phyloP scores from a whole-genome alignment of 345 rosid genomes.

The Arabis alpina region DNA sequence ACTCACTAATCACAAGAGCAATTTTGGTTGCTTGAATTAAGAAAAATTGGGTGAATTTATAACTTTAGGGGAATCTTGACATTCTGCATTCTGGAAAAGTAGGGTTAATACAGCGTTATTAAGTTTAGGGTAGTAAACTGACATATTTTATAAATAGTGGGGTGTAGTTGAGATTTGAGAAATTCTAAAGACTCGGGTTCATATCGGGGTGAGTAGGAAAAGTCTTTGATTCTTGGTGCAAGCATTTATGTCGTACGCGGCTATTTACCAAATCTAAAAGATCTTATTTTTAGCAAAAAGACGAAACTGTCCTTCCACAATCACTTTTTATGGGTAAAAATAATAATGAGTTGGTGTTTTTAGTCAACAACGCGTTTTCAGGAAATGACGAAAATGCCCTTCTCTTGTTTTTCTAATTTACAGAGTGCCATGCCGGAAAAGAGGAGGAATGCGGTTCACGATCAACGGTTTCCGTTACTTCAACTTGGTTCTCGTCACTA shows the following conservation, averaged over 20 bases:
- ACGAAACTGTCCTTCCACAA: constrained; percentile 40
- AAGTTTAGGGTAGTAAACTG: too few species aligned
- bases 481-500: constrained; percentile 63
- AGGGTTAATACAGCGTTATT: too few species aligned
- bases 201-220: background rate
- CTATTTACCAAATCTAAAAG: constrained; percentile 29
- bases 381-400: constrained; percentile 23
- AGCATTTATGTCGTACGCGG: constrained; percentile 41
- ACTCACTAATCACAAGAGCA: too few species aligned
- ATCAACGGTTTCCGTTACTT: constrained; percentile 74
- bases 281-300: constrained; percentile 21
- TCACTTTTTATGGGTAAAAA: background rate
- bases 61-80: background rate
- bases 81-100: background rate
- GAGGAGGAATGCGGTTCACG: constrained; percentile 66
- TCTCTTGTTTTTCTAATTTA: background rate
- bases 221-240: constrained; percentile 33
- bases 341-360: constrained; percentile 14
- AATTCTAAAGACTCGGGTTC: background rate
- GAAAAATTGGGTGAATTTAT: background rate
- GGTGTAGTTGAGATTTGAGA: too few species aligned
- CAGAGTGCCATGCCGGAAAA: constrained; percentile 70
- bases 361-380: constrained; percentile 43
- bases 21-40: background rate
- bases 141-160: too few species aligned